A percentile compares a stretch with the other conserved stretches of the same genome.
These are phyloP conservation scores for Spergularia bocconei DNA, from an alignment of 148 eudicot species.

Conservation along the genomic window DNA sequence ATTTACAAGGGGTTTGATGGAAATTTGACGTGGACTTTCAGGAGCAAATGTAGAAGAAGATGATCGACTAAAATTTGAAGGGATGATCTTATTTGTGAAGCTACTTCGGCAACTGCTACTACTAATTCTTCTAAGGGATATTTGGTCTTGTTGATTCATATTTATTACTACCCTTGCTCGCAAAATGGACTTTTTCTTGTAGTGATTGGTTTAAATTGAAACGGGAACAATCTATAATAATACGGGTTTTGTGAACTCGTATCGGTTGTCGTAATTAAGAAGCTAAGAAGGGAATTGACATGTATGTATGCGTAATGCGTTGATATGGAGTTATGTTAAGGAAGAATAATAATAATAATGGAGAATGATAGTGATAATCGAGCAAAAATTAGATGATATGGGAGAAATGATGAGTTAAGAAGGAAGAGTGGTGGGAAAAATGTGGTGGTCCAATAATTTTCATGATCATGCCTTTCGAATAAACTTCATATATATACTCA, in stretches of 20 bases:
- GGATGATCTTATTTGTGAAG: constrained; percentile 30
- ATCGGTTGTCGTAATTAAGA: too few relatives aligned
- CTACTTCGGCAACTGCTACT: constrained; percentile 30
- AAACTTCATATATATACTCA: background rate
- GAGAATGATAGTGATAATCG: background rate
- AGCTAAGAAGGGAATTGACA: background rate
- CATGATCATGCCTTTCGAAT: constrained; percentile 9
- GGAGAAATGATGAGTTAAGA: constrained; percentile 11
- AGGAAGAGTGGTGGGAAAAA: constrained; percentile 1
- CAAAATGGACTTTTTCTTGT: too few relatives aligned
- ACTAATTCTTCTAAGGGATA: constrained; percentile 18
- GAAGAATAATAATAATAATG: background rate
- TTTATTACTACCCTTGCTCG: background rate
- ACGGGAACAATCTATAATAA: too few relatives aligned
- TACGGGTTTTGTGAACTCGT: too few relatives aligned
- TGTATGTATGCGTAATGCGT: background rate
- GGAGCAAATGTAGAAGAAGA: constrained; percentile 4
- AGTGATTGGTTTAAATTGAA: too few relatives aligned
- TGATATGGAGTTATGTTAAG: background rate
- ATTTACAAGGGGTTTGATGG: constrained; percentile 7
- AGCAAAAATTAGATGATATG: background rate
- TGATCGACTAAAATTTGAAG: constrained; percentile 29
- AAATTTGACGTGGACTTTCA: constrained; percentile 15
- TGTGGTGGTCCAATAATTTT: constrained; percentile 23
- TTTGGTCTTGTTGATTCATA: constrained; percentile 22